A percentile compares a stretch with the other conserved stretches of the same genome.
These are phyloP conservation scores for Agapanthus africanus DNA, from an alignment of 106 monocot genomes.

Conservation along the genomic window DNA sequence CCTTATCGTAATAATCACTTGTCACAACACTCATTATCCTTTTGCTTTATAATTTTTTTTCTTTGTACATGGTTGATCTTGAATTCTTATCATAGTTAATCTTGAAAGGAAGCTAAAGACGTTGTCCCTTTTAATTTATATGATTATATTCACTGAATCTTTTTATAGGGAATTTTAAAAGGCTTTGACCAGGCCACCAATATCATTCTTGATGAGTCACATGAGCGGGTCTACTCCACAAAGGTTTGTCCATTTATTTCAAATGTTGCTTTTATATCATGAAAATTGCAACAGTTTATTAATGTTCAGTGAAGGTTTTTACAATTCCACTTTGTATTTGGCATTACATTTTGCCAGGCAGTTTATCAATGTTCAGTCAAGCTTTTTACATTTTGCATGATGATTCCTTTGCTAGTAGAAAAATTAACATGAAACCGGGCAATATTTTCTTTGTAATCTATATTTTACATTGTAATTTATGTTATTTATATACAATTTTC, in stretches of 20 bases:
- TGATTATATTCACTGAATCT: neutral
- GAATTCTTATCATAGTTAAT: neutral
- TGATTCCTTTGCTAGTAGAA: neutral
- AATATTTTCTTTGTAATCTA: neutral
- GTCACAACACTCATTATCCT: neutral
- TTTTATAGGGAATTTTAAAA: constrained; percentile 75
- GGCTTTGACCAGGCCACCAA: constrained; percentile 98
- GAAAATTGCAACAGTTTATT: neutral
- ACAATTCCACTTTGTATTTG: neutral
- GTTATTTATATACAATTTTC: neutral
- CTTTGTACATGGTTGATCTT: neutral
- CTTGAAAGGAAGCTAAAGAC: neutral
- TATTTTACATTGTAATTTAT: neutral
- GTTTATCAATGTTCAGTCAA: too few relatives aligned
- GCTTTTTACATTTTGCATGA: neutral
- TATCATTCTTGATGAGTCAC: constrained; percentile 96
- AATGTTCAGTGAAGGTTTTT: neutral
- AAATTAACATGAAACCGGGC: neutral
- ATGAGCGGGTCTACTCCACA: constrained; percentile 91
- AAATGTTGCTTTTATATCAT: neutral
- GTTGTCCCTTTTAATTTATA: neutral
- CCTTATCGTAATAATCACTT: neutral
- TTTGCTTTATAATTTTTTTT: neutral
- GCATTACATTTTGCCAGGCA: too few relatives aligned
- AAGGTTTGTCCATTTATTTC: constrained; percentile 38